Percentiles rank a stretch among this genome's conserved stretches.
These are phyloP conservation scores for Wickerhamomyces xylosicus DNA, from an alignment of 805 yeast species.

Conservation along the genomic window DNA sequence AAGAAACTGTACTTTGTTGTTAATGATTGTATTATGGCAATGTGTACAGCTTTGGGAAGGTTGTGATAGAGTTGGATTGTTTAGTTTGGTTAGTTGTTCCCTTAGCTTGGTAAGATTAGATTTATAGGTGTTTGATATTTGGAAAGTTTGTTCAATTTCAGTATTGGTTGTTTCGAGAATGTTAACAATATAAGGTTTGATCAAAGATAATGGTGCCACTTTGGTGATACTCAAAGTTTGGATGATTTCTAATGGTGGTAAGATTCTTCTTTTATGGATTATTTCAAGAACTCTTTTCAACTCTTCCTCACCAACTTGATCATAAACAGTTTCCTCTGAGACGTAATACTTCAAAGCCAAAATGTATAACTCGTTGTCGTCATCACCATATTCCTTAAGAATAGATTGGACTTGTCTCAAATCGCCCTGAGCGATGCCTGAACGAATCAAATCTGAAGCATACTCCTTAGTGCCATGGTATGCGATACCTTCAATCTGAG, in stretches of 20 bases:
- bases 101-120: constrained; percentile 50
- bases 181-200: constrained; percentile 58
- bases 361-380: constrained; percentile 55
- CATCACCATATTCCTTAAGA: constrained; percentile 47
- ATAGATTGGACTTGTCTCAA: constrained; percentile 45
- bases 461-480: constrained; percentile 21
- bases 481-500: constrained; percentile 32
- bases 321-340: constrained; percentile 40
- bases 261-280: constrained; percentile 39
- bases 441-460: constrained; percentile 52
- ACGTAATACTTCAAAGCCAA: constrained; percentile 55
- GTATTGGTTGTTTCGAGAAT: constrained; percentile 47
- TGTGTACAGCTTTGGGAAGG: constrained; percentile 14
- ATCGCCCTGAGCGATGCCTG: constrained; percentile 49
- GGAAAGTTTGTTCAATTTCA: constrained; percentile 36
- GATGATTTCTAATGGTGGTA: constrained; percentile 73
- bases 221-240: constrained; percentile 53
- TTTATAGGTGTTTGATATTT: constrained; percentile 40
- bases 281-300: constrained; percentile 38
- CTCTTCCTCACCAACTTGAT: constrained; percentile 40
- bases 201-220: constrained; percentile 58
- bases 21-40: constrained; percentile 38
- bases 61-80: constrained; percentile 29
- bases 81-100: constrained; percentile 40
- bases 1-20: constrained; percentile 75